Percentiles rank a stretch among this genome's conserved stretches.
phyloP scores from a whole-genome alignment of 208 protist species.

The Leishmania arabica region DNA sequence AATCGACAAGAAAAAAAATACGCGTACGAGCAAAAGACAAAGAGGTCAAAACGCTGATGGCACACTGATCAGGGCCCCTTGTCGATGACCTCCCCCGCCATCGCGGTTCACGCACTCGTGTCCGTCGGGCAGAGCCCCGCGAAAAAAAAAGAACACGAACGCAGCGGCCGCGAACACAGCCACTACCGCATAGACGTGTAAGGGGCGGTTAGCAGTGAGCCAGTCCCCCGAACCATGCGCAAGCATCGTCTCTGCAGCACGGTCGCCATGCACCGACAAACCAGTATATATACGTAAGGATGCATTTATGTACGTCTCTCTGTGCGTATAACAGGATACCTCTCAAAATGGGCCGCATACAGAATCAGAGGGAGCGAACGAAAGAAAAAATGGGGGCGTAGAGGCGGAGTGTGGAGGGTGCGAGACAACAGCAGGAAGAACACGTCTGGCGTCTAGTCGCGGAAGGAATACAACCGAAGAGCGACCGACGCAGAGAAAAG shows the following conservation, averaged over 20 bases:
- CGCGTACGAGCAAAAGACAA: background rate
- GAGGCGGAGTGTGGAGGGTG: too few species aligned
- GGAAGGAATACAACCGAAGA: background rate
- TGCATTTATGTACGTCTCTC: too few species aligned
- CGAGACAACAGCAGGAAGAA: background rate
- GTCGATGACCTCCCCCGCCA: background rate
- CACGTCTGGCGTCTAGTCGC: background rate
- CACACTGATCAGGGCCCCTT: background rate
- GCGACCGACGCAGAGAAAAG: background rate
- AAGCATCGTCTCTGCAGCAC: background rate
- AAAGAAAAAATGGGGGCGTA: background rate
- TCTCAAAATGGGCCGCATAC: background rate
- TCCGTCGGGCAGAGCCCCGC: background rate
- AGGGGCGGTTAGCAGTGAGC: background rate
- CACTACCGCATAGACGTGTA: background rate
- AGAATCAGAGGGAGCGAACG: background rate
- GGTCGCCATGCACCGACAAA: background rate
- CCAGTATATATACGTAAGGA: too few species aligned
- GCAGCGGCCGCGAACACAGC: background rate
- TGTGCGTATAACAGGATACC: too few species aligned
- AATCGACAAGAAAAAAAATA: background rate
- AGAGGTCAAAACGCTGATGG: background rate
- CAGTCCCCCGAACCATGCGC: background rate
- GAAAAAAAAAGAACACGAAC: slow-evolving; percentile 4
- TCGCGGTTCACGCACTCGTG: background rate